Conservation (phyloP, 169 alveolate genomes). For the Cryptosporidium baileyi region DNA sequence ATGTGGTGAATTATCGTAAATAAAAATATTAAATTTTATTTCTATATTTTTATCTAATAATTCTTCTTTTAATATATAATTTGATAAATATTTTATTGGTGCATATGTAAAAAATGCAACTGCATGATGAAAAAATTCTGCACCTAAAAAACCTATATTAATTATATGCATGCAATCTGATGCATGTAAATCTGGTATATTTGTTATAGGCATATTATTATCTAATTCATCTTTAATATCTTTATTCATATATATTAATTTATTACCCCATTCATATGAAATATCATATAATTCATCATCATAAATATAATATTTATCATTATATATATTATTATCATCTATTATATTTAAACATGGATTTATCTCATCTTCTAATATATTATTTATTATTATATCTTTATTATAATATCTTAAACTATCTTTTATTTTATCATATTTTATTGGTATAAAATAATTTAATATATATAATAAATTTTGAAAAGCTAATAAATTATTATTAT, state of each 20-base stretch:
- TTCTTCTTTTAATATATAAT: background rate
- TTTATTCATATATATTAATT: background rate
- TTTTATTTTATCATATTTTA: constrained; percentile 28
- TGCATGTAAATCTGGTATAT: constrained; percentile 7
- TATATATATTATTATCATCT: background rate
- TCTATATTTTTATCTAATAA: background rate
- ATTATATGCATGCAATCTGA: background rate
- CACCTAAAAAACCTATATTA: constrained; percentile 54
- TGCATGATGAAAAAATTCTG: constrained; percentile 66
- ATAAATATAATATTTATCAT: background rate
- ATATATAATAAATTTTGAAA: constrained; percentile 67
- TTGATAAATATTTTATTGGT: constrained; percentile 46
- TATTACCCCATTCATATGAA: constrained; percentile 50
- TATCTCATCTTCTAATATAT: constrained; percentile 16
- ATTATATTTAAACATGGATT: constrained; percentile 44
- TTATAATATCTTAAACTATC: constrained; percentile 23
- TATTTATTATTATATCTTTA: constrained; percentile 1
- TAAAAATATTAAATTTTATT: constrained; percentile 31
- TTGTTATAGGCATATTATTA: background rate
- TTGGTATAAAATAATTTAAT: constrained; percentile 55
- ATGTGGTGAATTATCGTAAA: constrained; percentile 73
- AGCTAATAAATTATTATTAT: constrained; percentile 45
- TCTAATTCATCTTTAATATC: constrained; percentile 1
- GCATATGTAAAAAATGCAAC: constrained; percentile 34
- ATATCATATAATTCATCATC: background rate